Percentiles rank a stretch among this genome's conserved stretches.
Evolutionary conservation across 305 asterid species (phyloP).

Genomic region (Fraxinus angustifolia): DNA sequence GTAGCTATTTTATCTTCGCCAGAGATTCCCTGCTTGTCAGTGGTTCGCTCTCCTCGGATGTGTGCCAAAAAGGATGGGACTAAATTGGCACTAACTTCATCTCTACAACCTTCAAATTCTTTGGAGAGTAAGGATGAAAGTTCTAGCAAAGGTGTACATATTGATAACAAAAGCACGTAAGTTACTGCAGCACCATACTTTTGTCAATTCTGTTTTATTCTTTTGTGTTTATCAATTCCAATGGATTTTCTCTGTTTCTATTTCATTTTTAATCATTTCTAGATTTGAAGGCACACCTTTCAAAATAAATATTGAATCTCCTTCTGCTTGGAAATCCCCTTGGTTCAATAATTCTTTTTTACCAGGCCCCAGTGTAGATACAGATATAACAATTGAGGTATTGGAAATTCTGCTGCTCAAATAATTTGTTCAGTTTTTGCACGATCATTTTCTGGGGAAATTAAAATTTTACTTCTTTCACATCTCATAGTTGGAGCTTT

Average conservation of each 20-base stretch:
- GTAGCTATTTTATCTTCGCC: slow-evolving; percentile 39
- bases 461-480: background rate
- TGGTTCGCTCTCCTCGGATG: slow-evolving; percentile 52
- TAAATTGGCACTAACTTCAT: slow-evolving; percentile 43
- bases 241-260: slow-evolving; percentile 10
- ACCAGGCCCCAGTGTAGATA: slow-evolving; percentile 67
- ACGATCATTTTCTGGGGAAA: background rate
- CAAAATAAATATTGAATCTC: slow-evolving; percentile 67
- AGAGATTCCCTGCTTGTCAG: slow-evolving; percentile 45
- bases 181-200: slow-evolving; percentile 23
- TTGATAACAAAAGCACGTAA: slow-evolving; percentile 64
- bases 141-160: slow-evolving; percentile 47
- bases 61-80: slow-evolving; percentile 49
- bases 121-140: slow-evolving; percentile 46
- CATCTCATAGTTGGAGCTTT: slow-evolving; percentile 8
- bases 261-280: slow-evolving; percentile 1
- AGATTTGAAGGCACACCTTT: slow-evolving; percentile 67
- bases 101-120: slow-evolving; percentile 44
- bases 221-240: background rate
- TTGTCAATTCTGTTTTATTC: slow-evolving; percentile 6
- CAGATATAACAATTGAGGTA: slow-evolving; percentile 76
- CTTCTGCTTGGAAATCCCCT: slow-evolving; percentile 89
- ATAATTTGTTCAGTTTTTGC: background rate
- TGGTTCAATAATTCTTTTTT: slow-evolving; percentile 61
- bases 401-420: slow-evolving; percentile 7